phyloP scores from a whole-genome alignment of 306 rosid genomes.

The Echinosophora koreensis region DNA sequence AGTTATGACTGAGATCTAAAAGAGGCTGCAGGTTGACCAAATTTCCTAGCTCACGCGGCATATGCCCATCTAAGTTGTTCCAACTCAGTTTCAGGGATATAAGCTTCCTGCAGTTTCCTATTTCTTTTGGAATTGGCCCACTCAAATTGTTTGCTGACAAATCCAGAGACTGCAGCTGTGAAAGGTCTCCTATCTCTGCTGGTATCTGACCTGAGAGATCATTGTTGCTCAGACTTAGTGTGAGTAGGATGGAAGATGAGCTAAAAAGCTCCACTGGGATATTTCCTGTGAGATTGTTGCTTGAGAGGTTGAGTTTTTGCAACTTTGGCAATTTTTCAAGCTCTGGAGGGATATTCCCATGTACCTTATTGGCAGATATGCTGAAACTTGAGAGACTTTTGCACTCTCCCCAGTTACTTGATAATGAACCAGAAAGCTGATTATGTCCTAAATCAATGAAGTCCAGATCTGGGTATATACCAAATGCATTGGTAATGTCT shows the following conservation, averaged over 20 bases:
- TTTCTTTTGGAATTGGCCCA: slow-evolving; percentile 45
- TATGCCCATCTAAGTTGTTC: slow-evolving; percentile 44
- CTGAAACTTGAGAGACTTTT: slow-evolving; percentile 40
- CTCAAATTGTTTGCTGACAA: slow-evolving; percentile 45
- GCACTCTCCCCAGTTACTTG: slow-evolving; percentile 49
- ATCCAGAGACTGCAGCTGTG: slow-evolving; percentile 35
- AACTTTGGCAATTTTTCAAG: slow-evolving; percentile 34
- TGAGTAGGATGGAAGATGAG: slow-evolving; percentile 35
- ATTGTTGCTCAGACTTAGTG: slow-evolving; percentile 33
- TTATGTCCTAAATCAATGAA: slow-evolving; percentile 48
- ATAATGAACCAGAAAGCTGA: slow-evolving; percentile 41
- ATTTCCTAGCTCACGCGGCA: slow-evolving; percentile 45
- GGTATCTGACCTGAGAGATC: slow-evolving; percentile 43
- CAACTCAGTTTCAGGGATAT: slow-evolving; percentile 42
- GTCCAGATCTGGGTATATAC: slow-evolving; percentile 32
- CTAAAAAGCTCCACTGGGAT: slow-evolving; percentile 40
- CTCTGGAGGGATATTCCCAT: slow-evolving; percentile 45
- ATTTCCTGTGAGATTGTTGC: slow-evolving; percentile 42
- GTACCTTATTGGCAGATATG: slow-evolving; percentile 39
- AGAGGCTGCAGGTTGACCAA: slow-evolving; percentile 38
- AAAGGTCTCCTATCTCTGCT: slow-evolving; percentile 32
- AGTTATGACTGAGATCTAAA: slow-evolving; percentile 50
- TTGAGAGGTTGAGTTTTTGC: slow-evolving; percentile 43
- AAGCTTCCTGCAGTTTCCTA: slow-evolving; percentile 27
- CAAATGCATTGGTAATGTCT: slow-evolving; percentile 46